Base-by-base conservation (phyloP, 2,329 filamentous ascomycete genomes). In the Leptographium wingfieldii region DNA sequence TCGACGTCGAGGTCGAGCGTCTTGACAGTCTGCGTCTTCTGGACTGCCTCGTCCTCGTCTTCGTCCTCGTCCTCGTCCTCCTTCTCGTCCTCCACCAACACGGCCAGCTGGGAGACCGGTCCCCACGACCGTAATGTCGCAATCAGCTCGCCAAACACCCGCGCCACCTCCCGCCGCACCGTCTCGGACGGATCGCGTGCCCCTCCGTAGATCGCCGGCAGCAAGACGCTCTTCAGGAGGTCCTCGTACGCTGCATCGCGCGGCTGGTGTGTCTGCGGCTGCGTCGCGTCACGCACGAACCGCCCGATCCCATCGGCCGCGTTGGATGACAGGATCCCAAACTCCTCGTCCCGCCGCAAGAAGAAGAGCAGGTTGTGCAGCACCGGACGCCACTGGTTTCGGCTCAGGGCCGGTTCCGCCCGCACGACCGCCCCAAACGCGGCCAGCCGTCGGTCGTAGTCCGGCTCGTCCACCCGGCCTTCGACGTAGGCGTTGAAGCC, bases 301-400 rank as follows among this genome's bases (percentile, higher is more conserved):
- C 85, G 81, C 66, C 87, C 88, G 48, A 99, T 74, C 6, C 84
- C 83, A 67, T 92, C 87, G 0, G 91, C 88, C 7, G 94, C 90
- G 69, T 92, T 96, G 2, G 81, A 79, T 0, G 83, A 79, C 16
- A 96, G 76, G 56, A 96, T 88, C 54, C 90, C 88, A 64, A 95
- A 86, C 70, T 99, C 94, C 63, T 96, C 90, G 59, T 90, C 86
- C 64, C 92, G 84, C 65, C 85, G 86, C 64, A 96, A 86, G 68
- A 87, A 94, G 72, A 86, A 97, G 2, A 96, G 78, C 75, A 95
- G 82, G 68, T 97, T 99, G 73, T 92, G 88, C 12, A 97, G 74
- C 25, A 99, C 73, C 6, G 94, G 92, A 58, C 86, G 80, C 92
- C 94, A 99, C 71, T 96, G 88, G 61, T 81, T 80, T 1, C 84